Percentiles rank a stretch among this genome's conserved stretches.
phyloP scores from a whole-genome alignment of 108 stramenopile genomes.

The Cyclostephanos tholiformis region DNA sequence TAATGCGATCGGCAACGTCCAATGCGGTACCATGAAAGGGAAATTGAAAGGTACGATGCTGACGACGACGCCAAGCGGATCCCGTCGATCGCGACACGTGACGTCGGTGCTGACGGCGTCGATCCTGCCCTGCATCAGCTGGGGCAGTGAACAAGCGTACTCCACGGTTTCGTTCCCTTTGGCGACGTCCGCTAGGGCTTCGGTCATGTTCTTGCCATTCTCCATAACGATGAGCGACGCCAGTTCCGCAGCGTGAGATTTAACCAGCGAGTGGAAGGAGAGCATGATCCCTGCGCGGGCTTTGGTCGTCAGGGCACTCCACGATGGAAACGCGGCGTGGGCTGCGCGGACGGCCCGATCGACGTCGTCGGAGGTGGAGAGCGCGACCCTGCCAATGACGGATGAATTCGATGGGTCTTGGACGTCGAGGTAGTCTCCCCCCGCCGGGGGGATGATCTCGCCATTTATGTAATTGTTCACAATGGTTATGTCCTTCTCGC shows the following conservation, averaged over 20 bases:
- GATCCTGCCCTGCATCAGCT: conserved; percentile 81
- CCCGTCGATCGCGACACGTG: conserved; percentile 79
- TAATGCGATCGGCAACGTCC: conserved; percentile 93
- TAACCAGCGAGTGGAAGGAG: conserved; percentile 88
- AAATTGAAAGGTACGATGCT: conserved; percentile 95
- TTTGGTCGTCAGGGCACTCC: conserved; percentile 80
- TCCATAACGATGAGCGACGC: conserved; percentile 89
- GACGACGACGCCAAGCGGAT: conserved; percentile 93
- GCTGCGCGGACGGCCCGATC: conserved; percentile 77
- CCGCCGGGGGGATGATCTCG: conserved; percentile 53
- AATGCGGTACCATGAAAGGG: conserved; percentile 84
- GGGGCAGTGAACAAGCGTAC: conserved; percentile 93
- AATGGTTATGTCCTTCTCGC: neutral
- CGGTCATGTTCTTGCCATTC: conserved; percentile 97
- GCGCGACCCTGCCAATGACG: conserved; percentile 63
- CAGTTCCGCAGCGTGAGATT: conserved; percentile 79
- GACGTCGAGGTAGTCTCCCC: conserved; percentile 61
- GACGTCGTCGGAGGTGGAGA: conserved; percentile 75
- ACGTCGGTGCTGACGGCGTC: conserved; percentile 82
- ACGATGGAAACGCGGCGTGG: conserved; percentile 72
- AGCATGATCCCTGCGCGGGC: conserved; percentile 92
- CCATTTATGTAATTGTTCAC: conserved; percentile 79
- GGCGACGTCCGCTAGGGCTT: conserved; percentile 95
- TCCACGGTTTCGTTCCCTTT: conserved; percentile 99
- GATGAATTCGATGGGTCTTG: conserved; percentile 54